Evolutionary conservation across 371 early-diverging fungal species (phyloP), one percentile per base, ranked within the genome.

Genomic region (Chytridiales sp.): DNA sequence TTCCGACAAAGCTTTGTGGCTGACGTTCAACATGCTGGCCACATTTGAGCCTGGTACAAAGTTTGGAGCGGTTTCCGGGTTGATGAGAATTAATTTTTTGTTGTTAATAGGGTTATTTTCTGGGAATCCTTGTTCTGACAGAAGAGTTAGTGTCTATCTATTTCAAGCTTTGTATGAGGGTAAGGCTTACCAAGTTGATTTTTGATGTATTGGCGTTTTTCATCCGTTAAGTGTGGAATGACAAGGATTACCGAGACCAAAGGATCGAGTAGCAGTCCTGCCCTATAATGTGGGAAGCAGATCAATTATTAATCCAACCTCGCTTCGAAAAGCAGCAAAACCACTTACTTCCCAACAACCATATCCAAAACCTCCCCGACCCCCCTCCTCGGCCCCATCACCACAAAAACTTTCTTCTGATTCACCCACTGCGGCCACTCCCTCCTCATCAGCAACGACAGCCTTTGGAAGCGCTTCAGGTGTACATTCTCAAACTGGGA

Each of bases 51-150:
- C 40, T 17, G 52, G 36, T 8, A 40, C 32, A 50, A 73, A 73
- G 55, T 57, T 60, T 40, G 49, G 34, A 22, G 67, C 60, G 4
- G 67, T 41, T 44, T 69, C 69, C 17, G 73, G 73, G 4, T 43
- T 26, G 24, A 73, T 46, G 19, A 73, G 39, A 6, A 49, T 55
- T 17, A 73, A 51, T 1, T 69, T 51, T 40, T 56, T 49, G 3
- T 47, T 58, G n/a, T 38, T 49, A 24, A 73, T 11, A 27, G 73
- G 73, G 41, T 69, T 66, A 4, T 56, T 31, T 13, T 66, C 65
- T n/a, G 61, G 65, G 35, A 67, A 72, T 29, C 50, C 56, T 8
- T 8, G n/a, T 15, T 56, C 66, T 65, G 11, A n/a, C 19, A 21
- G 15, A 22, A 36, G 30, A 48, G 30, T 13, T 26, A 29, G 47